These are phyloP conservation scores for Tylopilus orsonianus DNA, from an alignment of 1,284 basidiomycete genomes.

Conservation along the genomic window DNA sequence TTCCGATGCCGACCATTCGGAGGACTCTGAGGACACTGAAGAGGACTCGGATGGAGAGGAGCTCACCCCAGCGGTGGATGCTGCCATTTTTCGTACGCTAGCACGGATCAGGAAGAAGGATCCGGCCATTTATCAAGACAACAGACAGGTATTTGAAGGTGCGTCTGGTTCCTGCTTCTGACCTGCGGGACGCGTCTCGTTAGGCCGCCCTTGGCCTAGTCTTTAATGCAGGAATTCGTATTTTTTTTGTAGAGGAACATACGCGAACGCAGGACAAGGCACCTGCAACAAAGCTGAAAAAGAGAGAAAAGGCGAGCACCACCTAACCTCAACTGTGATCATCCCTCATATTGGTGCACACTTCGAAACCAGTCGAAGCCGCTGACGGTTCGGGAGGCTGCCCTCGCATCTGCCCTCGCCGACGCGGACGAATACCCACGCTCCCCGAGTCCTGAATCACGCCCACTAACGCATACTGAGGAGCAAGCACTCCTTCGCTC, in stretches of 20 bases:
- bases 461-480: conserved; percentile 68
- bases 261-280: conserved; percentile 41
- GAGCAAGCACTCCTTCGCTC: conserved; percentile 76
- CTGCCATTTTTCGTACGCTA: conserved; percentile 90
- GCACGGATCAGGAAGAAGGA: conserved; percentile 85
- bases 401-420: conserved; percentile 55
- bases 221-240: background rate
- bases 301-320: conserved; percentile 54
- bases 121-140: conserved; percentile 77
- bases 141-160: conserved; percentile 77
- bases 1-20: conserved; percentile 66
- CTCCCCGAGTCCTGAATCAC: conserved; percentile 43
- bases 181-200: background rate
- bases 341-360: conserved; percentile 1
- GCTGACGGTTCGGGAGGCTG: conserved; percentile 59
- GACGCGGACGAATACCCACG: conserved; percentile 54
- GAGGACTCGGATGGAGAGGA: conserved; percentile 97
- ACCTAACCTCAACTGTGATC: background rate
- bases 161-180: conserved; percentile 22
- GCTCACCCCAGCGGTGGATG: conserved; percentile 92
- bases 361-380: conserved; percentile 49
- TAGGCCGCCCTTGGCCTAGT: background rate
- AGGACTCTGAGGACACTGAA: conserved; percentile 76
- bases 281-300: conserved; percentile 20
- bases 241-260: conserved; percentile 57